Conservation (phyloP, 495 filamentous ascomycete genomes). For the Lichina pygmaea region DNA sequence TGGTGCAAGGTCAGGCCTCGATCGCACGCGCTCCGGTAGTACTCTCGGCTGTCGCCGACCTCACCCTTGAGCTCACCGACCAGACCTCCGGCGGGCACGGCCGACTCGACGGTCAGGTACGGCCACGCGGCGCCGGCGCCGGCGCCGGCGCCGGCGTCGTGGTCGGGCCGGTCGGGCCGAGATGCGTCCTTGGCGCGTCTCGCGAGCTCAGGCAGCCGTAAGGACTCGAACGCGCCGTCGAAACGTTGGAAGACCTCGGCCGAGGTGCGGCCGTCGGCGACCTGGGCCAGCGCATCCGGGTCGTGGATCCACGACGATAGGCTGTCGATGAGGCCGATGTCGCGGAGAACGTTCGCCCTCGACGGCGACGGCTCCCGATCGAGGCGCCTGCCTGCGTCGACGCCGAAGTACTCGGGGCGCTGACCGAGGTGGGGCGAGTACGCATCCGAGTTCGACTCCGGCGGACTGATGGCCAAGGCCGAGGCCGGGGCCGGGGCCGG, state of each 20-base stretch:
- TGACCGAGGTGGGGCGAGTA: not conserved
- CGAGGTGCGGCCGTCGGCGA: conserved; percentile 15
- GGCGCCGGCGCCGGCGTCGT: conserved; percentile 15
- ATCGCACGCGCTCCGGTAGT: conserved; percentile 42
- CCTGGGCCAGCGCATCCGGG: conserved; percentile 18
- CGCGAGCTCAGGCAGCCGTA: conserved; percentile 20
- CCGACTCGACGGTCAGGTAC: conserved; percentile 34
- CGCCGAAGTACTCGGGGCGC: conserved; percentile 22
- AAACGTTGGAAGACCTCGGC: conserved; percentile 24
- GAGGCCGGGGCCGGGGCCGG: conserved; percentile 7
- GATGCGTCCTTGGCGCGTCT: conserved; percentile 16
- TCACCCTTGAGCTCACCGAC: conserved; percentile 74
- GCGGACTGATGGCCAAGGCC: conserved; percentile 18
- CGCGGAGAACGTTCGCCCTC: conserved; percentile 40
- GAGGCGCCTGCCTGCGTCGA: conserved; percentile 30
- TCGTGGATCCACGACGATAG: conserved; percentile 51
- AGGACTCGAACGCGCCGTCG: conserved; percentile 25
- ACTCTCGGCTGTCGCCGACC: conserved; percentile 53
- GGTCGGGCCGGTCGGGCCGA: too few species aligned
- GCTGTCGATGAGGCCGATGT: conserved; percentile 35
- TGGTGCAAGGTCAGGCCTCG: conserved; percentile 50
- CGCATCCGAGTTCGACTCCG: conserved; percentile 1
- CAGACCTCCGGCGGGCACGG: conserved; percentile 33
- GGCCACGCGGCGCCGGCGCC: conserved; percentile 34
- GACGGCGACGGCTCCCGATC: conserved; percentile 34